Evolutionary conservation across 805 yeast species (phyloP).

Genomic region (Saccharomycopsis sp.): DNA sequence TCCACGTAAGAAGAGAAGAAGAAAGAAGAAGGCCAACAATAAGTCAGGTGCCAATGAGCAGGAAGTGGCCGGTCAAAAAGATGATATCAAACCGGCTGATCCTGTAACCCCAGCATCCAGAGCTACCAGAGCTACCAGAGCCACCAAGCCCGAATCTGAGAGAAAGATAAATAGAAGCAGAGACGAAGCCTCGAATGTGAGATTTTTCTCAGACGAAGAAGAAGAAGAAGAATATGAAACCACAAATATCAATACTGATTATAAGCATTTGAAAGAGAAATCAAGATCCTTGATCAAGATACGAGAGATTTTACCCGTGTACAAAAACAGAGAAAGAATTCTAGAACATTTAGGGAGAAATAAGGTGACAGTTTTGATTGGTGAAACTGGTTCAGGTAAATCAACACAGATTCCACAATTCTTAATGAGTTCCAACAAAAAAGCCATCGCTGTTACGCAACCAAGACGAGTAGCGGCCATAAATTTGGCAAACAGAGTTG

Average conservation of each 20-base stretch:
- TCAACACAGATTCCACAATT: constrained; percentile 96
- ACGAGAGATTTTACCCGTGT: constrained; percentile 68
- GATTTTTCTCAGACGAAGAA: constrained; percentile 7
- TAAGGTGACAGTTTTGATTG: constrained; percentile 76
- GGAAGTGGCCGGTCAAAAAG: constrained; percentile 18
- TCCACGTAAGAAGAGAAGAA: constrained; percentile 8
- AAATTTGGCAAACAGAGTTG: constrained; percentile 84
- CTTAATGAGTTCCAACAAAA: constrained; percentile 47
- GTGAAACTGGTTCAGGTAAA: constrained; percentile 98
- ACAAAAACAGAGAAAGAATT: constrained; percentile 59
- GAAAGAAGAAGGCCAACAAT: constrained; percentile 6
- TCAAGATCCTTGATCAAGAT: constrained; percentile 41
- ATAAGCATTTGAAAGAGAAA: constrained; percentile 27
- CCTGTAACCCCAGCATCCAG: not conserved
- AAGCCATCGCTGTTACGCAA: constrained; percentile 84
- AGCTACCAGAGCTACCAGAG: too few species aligned
- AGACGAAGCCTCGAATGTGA: not conserved
- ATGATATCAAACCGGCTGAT: not conserved
- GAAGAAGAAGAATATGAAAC: constrained; percentile 15
- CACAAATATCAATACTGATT: not conserved
- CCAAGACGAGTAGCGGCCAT: constrained; percentile 98
- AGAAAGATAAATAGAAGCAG: not conserved
- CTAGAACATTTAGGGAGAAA: constrained; percentile 46
- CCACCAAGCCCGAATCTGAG: not conserved
- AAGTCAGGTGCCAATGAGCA: not conserved